Evolutionary conservation across 768 basidiomycete species (phyloP).

Genomic region (Panaeolus papilionaceus): DNA sequence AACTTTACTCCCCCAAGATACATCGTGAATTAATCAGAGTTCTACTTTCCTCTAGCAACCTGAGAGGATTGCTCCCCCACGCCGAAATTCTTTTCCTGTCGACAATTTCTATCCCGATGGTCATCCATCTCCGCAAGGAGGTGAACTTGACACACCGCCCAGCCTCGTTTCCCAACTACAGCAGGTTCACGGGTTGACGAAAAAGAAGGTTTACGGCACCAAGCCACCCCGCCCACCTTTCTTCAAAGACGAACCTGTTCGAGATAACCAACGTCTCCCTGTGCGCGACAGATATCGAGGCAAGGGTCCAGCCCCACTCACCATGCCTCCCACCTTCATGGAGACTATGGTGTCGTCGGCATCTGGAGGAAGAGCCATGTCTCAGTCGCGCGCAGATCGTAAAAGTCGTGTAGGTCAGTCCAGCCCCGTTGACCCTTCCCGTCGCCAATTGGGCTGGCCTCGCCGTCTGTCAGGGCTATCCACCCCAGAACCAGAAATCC

Average conservation of each 20-base stretch:
- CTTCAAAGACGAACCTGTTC: conserved; percentile 55
- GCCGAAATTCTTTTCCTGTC: conserved; percentile 44
- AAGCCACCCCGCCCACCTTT: conserved; percentile 59
- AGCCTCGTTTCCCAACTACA: conserved; percentile 69
- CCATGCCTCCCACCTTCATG: conserved; percentile 31
- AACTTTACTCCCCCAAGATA: conserved; percentile 20
- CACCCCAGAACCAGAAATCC: conserved; percentile 41
- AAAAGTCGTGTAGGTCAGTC: conserved; percentile 39
- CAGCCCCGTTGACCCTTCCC: conserved; percentile 39
- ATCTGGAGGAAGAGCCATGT: conserved; percentile 38
- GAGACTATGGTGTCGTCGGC: conserved; percentile 26
- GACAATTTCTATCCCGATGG: conserved; percentile 32
- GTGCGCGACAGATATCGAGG: conserved; percentile 29
- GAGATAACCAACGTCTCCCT: conserved; percentile 29
- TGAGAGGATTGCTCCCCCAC: conserved; percentile 30
- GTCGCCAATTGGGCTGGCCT: conserved; percentile 35
- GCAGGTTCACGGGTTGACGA: conserved; percentile 71
- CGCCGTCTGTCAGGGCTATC: conserved; percentile 41
- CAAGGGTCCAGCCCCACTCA: conserved; percentile 33
- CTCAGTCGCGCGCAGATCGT: conserved; percentile 42
- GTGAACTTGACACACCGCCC: conserved; percentile 40
- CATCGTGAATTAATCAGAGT: conserved; percentile 17
- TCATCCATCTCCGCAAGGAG: conserved; percentile 19
- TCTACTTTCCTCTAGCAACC: conserved; percentile 12
- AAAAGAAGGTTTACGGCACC: conserved; percentile 68